These are phyloP conservation scores for Mycena indigotica DNA, from an alignment of 768 basidiomycete genomes.

Conservation along the genomic window DNA sequence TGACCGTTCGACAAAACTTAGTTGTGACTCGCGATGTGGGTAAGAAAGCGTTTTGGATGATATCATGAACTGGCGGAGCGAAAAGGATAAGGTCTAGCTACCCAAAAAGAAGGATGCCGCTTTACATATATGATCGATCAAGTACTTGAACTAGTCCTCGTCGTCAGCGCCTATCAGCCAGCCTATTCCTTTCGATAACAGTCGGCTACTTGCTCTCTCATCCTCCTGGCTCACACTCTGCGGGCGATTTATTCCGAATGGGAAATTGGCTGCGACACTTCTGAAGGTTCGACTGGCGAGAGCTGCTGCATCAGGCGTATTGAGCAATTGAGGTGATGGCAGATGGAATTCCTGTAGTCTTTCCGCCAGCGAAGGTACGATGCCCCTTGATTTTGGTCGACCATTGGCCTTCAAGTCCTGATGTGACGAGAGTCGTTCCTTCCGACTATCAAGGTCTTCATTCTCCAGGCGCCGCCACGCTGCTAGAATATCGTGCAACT, in stretches of 20 bases:
- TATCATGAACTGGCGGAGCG: background rate
- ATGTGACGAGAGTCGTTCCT: slow-evolving; percentile 41
- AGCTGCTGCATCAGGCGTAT: slow-evolving; percentile 78
- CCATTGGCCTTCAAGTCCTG: slow-evolving; percentile 23
- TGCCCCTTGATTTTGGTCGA: slow-evolving; percentile 31
- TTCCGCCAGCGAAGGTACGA: slow-evolving; percentile 57
- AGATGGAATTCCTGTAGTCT: slow-evolving; percentile 69
- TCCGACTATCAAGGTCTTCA: slow-evolving; percentile 57
- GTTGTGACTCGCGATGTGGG: slow-evolving; percentile 10
- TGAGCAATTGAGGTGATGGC: slow-evolving; percentile 66
- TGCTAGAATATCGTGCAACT: slow-evolving; percentile 73
- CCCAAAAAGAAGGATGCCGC: too few relatives aligned
- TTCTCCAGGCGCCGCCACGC: slow-evolving; percentile 78
- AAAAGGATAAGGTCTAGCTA: background rate
- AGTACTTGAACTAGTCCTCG: slow-evolving; percentile 17
- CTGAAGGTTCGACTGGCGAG: slow-evolving; percentile 79
- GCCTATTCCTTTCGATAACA: slow-evolving; percentile 87
- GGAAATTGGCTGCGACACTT: slow-evolving; percentile 74
- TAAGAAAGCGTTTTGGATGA: background rate
- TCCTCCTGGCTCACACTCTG: slow-evolving; percentile 50
- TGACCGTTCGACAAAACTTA: background rate
- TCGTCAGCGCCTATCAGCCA: slow-evolving; percentile 94
- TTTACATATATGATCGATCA: background rate
- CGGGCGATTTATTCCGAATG: slow-evolving; percentile 53
- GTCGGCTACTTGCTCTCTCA: slow-evolving; percentile 50